Evolutionary conservation across 345 rosid species (phyloP).

Genomic region (Barbarea vulgaris): DNA sequence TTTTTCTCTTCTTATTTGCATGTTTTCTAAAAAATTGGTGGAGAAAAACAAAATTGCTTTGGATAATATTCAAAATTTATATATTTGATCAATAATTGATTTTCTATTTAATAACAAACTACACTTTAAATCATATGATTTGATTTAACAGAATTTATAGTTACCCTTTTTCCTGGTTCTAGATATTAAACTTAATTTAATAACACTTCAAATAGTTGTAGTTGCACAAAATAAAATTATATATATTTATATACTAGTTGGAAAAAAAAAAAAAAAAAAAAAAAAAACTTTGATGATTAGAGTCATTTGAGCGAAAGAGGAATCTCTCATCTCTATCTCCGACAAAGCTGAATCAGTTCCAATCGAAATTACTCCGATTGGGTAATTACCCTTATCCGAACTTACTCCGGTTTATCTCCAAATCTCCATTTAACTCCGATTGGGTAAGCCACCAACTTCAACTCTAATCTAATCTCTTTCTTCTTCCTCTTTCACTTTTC

Average conservation of each 20-base stretch:
- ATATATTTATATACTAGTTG: background rate
- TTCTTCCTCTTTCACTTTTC: background rate
- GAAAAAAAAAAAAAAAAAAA: background rate
- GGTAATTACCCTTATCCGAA: background rate
- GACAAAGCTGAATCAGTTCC: background rate
- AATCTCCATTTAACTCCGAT: conserved; percentile 4
- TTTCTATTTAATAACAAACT: no score
- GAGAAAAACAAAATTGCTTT: no score
- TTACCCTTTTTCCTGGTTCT: no score
- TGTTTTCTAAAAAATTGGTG: no score
- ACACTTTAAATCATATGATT: background rate
- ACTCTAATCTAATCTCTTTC: conserved; percentile 19
- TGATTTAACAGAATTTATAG: no score
- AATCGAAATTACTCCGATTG: background rate
- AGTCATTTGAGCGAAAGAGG: background rate
- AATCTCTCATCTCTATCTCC: background rate
- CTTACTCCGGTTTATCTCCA: background rate
- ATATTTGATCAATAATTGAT: no score
- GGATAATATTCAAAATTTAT: no score
- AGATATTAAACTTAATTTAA: no score
- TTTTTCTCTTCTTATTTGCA: no score
- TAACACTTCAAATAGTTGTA: no score
- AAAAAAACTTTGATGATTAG: background rate
- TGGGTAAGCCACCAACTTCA: conserved; percentile 20
- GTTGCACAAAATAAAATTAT: no score